phyloP scores from a whole-genome alignment of 2,329 filamentous ascomycete species.

The Paracamarosporium sp. region DNA sequence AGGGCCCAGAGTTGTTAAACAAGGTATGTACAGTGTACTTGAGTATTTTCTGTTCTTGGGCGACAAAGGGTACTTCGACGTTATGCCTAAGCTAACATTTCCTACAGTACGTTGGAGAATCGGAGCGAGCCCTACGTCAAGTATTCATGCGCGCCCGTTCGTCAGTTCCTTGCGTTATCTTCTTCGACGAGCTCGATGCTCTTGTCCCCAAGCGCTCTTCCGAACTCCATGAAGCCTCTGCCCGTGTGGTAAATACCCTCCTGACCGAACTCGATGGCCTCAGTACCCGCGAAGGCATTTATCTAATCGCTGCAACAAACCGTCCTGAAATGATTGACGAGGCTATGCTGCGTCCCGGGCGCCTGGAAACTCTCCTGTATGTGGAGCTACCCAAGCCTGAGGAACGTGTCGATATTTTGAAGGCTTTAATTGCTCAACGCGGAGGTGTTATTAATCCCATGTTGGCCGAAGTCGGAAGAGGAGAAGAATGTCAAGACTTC shows the following conservation, averaged over 20 bases:
- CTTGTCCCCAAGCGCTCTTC: constrained; percentile 85
- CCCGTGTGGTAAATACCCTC: constrained; percentile 91
- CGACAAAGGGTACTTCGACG: neutral
- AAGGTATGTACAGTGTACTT: constrained; percentile 59
- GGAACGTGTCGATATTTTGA: constrained; percentile 85
- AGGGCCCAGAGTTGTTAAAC: constrained; percentile 93
- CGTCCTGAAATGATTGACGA: constrained; percentile 95
- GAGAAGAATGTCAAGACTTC: constrained; percentile 74
- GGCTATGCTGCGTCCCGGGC: constrained; percentile 90
- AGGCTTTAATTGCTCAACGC: constrained; percentile 63
- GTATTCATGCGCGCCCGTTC: constrained; percentile 88
- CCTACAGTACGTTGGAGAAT: constrained; percentile 82
- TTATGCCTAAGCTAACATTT: constrained; percentile 7
- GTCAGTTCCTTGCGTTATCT: constrained; percentile 90
- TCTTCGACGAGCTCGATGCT: constrained; percentile 97
- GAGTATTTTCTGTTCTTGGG: neutral
- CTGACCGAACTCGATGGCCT: constrained; percentile 94
- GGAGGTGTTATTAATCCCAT: constrained; percentile 60
- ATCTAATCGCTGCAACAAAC: constrained; percentile 94
- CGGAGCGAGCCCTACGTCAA: constrained; percentile 88
- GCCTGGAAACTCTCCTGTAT: constrained; percentile 86
- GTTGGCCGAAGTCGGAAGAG: constrained; percentile 69
- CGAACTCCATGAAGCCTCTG: constrained; percentile 77
- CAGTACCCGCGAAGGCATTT: constrained; percentile 80
- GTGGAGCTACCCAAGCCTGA: constrained; percentile 81